Evolutionary conservation across 2,329 filamentous ascomycete species (phyloP).

Genomic region (Clonostachys sp.): DNA sequence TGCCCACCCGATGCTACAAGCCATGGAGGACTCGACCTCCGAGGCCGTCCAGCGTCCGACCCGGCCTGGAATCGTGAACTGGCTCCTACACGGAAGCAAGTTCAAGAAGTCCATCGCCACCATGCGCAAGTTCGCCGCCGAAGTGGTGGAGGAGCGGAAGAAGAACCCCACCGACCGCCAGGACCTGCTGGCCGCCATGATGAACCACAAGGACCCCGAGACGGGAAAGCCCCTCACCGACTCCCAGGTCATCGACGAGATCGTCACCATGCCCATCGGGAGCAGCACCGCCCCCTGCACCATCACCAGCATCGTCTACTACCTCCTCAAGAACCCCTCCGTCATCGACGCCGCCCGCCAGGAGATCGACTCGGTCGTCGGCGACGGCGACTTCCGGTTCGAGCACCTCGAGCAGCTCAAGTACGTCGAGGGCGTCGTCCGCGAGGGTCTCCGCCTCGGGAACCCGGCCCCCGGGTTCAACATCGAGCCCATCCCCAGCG

Average conservation of each 20-base stretch:
- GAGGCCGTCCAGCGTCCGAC: conserved; percentile 52
- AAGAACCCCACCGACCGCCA: conserved; percentile 45
- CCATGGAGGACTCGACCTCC: conserved; percentile 49
- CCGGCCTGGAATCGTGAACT: conserved; percentile 45
- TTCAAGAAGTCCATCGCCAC: conserved; percentile 47
- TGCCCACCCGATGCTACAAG: conserved; percentile 42
- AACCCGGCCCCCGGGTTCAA: conserved; percentile 51
- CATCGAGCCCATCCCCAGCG: conserved; percentile 37
- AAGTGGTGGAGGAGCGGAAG: conserved; percentile 52
- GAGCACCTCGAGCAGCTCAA: conserved; percentile 45
- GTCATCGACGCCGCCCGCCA: conserved; percentile 42
- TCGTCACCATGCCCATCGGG: conserved; percentile 63
- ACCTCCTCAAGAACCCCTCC: conserved; percentile 44
- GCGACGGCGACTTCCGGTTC: conserved; percentile 33
- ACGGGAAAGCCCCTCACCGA: conserved; percentile 54
- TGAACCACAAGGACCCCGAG: conserved; percentile 55
- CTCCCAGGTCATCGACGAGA: conserved; percentile 61
- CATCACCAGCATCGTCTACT: conserved; percentile 40
- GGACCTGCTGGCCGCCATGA: conserved; percentile 56
- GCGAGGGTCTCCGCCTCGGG: conserved; percentile 49
- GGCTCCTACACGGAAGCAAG: conserved; percentile 45
- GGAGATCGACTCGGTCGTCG: conserved; percentile 49
- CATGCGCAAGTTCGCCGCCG: conserved; percentile 50
- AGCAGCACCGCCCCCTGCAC: conserved; percentile 43
- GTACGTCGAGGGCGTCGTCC: conserved; percentile 49